Percentiles rank a stretch among this genome's conserved stretches.
These are phyloP conservation scores for Fusarium acutatum DNA, from an alignment of 2,329 filamentous ascomycete species.

Conservation along the genomic window DNA sequence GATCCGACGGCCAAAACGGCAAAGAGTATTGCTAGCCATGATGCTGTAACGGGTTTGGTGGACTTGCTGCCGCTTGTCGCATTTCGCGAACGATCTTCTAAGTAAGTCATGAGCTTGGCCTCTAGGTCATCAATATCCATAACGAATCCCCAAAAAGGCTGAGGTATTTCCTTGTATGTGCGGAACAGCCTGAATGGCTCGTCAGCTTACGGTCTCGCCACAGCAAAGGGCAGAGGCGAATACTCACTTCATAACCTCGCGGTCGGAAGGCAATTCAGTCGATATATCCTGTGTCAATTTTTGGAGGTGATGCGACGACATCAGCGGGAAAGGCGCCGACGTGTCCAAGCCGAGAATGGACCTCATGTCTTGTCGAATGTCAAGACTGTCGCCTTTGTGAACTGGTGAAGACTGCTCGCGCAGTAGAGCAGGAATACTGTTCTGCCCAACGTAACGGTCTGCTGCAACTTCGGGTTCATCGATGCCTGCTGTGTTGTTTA, in stretches of 20 bases:
- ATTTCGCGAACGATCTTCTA: conserved; percentile 69
- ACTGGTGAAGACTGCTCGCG: conserved; percentile 66
- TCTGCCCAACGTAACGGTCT: conserved; percentile 71
- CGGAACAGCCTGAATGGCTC: conserved; percentile 62
- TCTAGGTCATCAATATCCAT: conserved; percentile 73
- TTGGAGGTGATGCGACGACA: conserved; percentile 70
- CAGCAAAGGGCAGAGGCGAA: not conserved
- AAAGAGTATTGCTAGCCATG: conserved; percentile 73
- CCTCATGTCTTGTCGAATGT: conserved; percentile 71
- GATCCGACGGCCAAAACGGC: conserved; percentile 71
- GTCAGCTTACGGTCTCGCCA: not conserved
- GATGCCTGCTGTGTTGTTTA: conserved; percentile 49
- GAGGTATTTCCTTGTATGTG: conserved; percentile 72
- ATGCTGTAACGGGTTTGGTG: conserved; percentile 65
- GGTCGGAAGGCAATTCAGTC: conserved; percentile 68
- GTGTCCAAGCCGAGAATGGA: conserved; percentile 73
- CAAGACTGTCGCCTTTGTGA: conserved; percentile 61
- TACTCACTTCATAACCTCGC: conserved; percentile 73
- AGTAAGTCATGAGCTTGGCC: conserved; percentile 69
- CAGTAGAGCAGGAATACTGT: conserved; percentile 72
- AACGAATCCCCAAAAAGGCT: conserved; percentile 74
- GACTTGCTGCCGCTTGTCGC: conserved; percentile 56
- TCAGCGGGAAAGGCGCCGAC: conserved; percentile 72
- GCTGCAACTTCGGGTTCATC: conserved; percentile 65
- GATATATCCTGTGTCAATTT: conserved; percentile 68